phyloP scores from a whole-genome alignment of 495 filamentous ascomycete species.

The Aspergillus diversus region DNA sequence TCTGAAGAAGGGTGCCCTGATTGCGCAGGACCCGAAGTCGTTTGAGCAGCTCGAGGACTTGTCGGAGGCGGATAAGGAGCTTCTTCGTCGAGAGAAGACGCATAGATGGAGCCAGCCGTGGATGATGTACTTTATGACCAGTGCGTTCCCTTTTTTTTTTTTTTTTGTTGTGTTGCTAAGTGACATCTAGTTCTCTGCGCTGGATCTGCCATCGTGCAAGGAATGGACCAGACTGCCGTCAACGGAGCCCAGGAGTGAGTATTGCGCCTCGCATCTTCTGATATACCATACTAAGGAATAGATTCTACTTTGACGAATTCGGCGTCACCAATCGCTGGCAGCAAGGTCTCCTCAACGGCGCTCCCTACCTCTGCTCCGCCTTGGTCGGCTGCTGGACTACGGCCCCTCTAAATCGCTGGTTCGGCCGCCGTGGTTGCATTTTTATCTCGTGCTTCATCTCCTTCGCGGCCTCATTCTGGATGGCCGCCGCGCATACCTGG shows the following conservation, averaged over 20 bases:
- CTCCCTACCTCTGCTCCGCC: slow-evolving; percentile 49
- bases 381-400: slow-evolving; percentile 54
- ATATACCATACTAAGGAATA: not conserved
- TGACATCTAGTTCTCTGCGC: slow-evolving; percentile 40
- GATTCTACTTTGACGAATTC: slow-evolving; percentile 27
- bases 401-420: slow-evolving; percentile 58
- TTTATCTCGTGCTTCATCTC: slow-evolving; percentile 55
- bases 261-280: slow-evolving; percentile 47
- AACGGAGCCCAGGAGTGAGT: slow-evolving; percentile 65
- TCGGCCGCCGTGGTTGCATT: slow-evolving; percentile 62
- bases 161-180: slow-evolving; percentile 30
- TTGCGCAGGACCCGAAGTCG: slow-evolving; percentile 58
- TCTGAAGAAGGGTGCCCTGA: slow-evolving; percentile 66
- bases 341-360: slow-evolving; percentile 49
- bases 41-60: slow-evolving; percentile 37
- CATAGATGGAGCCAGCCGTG: slow-evolving; percentile 55
- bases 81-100: slow-evolving; percentile 59
- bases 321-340: slow-evolving; percentile 42
- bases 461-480: slow-evolving; percentile 51
- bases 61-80: slow-evolving; percentile 54
- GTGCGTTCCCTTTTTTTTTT: slow-evolving; percentile 24
- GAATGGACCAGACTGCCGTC: slow-evolving; percentile 77
- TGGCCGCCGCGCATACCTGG: slow-evolving; percentile 53
- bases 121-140: slow-evolving; percentile 59
- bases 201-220: slow-evolving; percentile 58